Evolutionary conservation across 768 basidiomycete species (phyloP), one percentile per base, ranked within the genome.

Genomic region (Naganishia onofrii): DNA sequence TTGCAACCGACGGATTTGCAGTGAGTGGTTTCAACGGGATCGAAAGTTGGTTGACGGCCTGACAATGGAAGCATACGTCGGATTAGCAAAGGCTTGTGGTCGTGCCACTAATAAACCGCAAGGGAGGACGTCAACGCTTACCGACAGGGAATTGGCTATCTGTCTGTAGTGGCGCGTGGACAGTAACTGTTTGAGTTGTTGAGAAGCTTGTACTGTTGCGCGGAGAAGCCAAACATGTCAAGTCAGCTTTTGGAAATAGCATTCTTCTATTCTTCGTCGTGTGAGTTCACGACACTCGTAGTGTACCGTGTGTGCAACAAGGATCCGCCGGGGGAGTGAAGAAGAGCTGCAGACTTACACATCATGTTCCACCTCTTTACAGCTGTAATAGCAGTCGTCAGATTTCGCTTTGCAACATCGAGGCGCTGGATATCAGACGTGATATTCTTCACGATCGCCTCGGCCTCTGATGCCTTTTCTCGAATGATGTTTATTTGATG

Each of bases 401-500:
- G 85, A 77, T 98, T 96, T 82, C 88, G 89, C 85, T 98, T 97
- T 21, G 92, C 93, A 42, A 90, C 83, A 79, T 98, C 96, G 36
- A 99, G 84, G 5, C 90, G 87, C 79, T 97, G 94, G 57, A 99
- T 98, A 80, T 99, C 96, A 73, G 91, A 90, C 1, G 96, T 99
- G 73, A 98, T 96, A 74, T 92, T 88, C 66, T 90, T 86, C 29
- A 98, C 96, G 57, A 98, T 92, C 1, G 93, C 93, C 76, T 98
- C 96, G 2, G 92, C 93, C 78, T 99, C 96, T 0, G 92, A 91
- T 0, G 95, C 93, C 78, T 97, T 97, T 82, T 97, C 93, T 53
- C 93, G 87, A 73, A 98, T 96, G 68, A 90, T 89, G 44, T 90
- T 93, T 88, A 97, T 95, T 83, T 98, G 95, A 46, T 55, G 36